Conservation (phyloP, 768 basidiomycete genomes). For the Boletellus ananas region DNA sequence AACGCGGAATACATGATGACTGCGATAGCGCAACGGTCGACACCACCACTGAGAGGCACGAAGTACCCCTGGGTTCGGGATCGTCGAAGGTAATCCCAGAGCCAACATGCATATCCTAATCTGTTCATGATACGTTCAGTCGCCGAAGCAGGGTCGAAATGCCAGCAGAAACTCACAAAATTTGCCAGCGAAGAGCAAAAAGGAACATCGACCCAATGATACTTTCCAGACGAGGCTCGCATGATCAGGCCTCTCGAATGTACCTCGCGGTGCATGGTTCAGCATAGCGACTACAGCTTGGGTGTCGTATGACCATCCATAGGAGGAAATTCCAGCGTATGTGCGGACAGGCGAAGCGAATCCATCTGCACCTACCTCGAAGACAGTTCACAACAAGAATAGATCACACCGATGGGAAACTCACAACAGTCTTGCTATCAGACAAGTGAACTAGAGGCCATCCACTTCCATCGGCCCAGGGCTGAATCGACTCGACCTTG, state of each 20-base stretch:
- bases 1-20: constrained; percentile 98
- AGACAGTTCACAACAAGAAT: background rate
- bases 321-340: constrained; percentile 81
- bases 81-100: constrained; percentile 98
- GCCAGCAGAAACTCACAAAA: constrained; percentile 58
- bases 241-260: constrained; percentile 64
- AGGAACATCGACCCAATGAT: constrained; percentile 78
- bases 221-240: constrained; percentile 64
- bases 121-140: constrained; percentile 38
- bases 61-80: constrained; percentile 95
- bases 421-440: constrained; percentile 62
- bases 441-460: constrained; percentile 84
- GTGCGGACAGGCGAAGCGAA: constrained; percentile 89
- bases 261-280: constrained; percentile 60
- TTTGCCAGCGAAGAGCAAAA: constrained; percentile 75
- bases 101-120: constrained; percentile 96
- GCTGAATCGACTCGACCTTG: constrained; percentile 68
- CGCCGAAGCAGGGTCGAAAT: background rate
- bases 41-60: constrained; percentile 90
- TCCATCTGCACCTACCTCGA: constrained; percentile 90
- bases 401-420: constrained; percentile 15
- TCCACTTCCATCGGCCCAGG: constrained; percentile 38
- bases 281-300: constrained; percentile 91
- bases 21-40: constrained; percentile 96
- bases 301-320: constrained; percentile 88